Base-by-base conservation (phyloP, 2,329 filamentous ascomycete species). In the Hypocreales sp. region DNA sequence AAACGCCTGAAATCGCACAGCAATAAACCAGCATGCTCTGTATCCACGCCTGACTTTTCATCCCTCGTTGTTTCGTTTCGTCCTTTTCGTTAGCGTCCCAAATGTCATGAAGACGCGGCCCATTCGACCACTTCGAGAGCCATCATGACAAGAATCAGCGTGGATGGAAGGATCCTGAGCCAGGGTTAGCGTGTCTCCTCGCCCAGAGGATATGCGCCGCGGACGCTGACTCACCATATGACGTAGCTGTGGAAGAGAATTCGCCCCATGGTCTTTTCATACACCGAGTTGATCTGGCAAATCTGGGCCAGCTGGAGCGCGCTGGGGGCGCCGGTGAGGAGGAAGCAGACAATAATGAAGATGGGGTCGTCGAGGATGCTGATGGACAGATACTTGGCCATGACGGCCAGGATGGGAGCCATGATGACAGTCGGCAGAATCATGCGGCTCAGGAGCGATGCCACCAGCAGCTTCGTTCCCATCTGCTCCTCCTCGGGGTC, bases 351-450 rank as follows among this genome's bases (percentile, higher is more conserved):
- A 40, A 98, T 82, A 40, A 98, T 76, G 52, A 98, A 98, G 43
- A 98, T 98, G 8, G 90, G 90, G 47, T 98, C 90, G 48, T 92
- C 90, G 19, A 98, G 62, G 41, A 98, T 95, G 60, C 81, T 92
- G 45, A 98, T 68, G 3, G 83, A 83, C 15, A 93, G 70, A 45
- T 77, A 94, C 49, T 94, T 95, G 32, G 90, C 90, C 24, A 79
- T 67, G 11, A 95, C 36, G 0, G 87, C 87, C 20, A 98, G 58
- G 24, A 95, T 60, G 3, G 90, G 90, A 1, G 84, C 81, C 82
- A 95, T 95, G 50, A 94, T 69, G 22, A 92, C 45, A 1, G 82
- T 93, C 1, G 90, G 90, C 5, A 98, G 63, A 6, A 95, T 51
- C 90, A 98, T 98, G 26, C 90, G 79, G 42, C 80, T 79, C 33